These are phyloP conservation scores for Cercospora sp. DNA, from an alignment of 2,329 filamentous ascomycete species.

Conservation along the genomic window DNA sequence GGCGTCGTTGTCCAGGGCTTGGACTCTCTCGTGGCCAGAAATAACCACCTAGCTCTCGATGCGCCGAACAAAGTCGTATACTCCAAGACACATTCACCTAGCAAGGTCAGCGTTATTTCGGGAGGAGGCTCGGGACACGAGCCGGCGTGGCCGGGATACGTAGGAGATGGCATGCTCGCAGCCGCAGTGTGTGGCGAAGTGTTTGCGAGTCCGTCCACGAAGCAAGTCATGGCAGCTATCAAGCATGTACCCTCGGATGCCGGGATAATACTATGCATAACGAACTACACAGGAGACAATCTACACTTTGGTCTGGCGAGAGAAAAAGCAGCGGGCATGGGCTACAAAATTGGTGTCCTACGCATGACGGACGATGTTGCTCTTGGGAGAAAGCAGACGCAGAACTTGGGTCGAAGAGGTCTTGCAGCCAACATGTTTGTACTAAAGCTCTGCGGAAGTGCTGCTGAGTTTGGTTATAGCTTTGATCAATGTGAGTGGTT, in stretches of 20 bases:
- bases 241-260: constrained; percentile 48
- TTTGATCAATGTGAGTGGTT: constrained; percentile 43
- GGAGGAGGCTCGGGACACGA: constrained; percentile 53
- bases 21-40: constrained; percentile 50
- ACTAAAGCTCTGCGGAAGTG: constrained; percentile 50
- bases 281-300: constrained; percentile 54
- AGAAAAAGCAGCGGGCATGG: constrained; percentile 49
- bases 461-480: constrained; percentile 47
- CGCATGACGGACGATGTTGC: constrained; percentile 53
- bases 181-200: constrained; percentile 53
- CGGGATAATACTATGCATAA: constrained; percentile 52
- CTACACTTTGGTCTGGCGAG: constrained; percentile 53
- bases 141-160: constrained; percentile 53
- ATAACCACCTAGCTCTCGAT: constrained; percentile 49
- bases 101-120: constrained; percentile 50
- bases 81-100: constrained; percentile 46
- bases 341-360: constrained; percentile 50
- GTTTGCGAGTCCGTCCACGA: constrained; percentile 51
- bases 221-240: constrained; percentile 54
- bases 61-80: constrained; percentile 52
- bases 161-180: constrained; percentile 52
- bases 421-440: constrained; percentile 53
- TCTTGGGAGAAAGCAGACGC: constrained; percentile 50
- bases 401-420: constrained; percentile 52
- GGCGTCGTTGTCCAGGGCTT: constrained; percentile 54